Conservation (phyloP, 345 rosid species). For the Salix brachista region DNA sequence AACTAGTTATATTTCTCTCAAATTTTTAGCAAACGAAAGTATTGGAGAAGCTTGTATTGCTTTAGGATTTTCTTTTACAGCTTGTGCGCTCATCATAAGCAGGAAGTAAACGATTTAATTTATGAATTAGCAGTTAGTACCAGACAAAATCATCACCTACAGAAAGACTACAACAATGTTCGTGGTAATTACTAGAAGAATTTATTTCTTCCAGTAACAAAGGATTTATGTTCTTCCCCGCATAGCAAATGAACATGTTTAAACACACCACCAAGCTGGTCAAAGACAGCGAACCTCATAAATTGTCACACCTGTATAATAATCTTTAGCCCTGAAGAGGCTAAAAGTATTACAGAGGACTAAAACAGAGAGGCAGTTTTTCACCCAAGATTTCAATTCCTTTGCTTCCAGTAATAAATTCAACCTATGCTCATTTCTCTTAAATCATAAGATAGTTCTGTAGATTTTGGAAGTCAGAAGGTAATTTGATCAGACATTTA, state of each 20-base stretch:
- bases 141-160: not conserved
- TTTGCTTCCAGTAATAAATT: too few species aligned
- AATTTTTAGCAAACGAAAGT: constrained; percentile 47
- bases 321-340: not conserved
- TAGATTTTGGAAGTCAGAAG: too few species aligned
- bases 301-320: not conserved
- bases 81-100: not conserved
- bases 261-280: not conserved
- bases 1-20: constrained; percentile 33
- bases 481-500: too few species aligned
- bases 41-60: constrained; percentile 28
- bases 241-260: not conserved
- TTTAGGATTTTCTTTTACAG: constrained; percentile 23
- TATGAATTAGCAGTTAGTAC: constrained; percentile 7
- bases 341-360: too few species aligned
- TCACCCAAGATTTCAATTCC: too few species aligned
- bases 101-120: not conserved
- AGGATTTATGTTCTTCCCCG: not conserved
- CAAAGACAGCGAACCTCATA: not conserved
- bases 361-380: too few species aligned
- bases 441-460: too few species aligned
- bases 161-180: not conserved
- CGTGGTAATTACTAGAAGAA: not conserved
- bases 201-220: not conserved
- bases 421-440: too few species aligned